These are phyloP conservation scores for Rhizopus stolonifer DNA, from an alignment of 371 early-diverging fungal genomes.

Conservation along the genomic window DNA sequence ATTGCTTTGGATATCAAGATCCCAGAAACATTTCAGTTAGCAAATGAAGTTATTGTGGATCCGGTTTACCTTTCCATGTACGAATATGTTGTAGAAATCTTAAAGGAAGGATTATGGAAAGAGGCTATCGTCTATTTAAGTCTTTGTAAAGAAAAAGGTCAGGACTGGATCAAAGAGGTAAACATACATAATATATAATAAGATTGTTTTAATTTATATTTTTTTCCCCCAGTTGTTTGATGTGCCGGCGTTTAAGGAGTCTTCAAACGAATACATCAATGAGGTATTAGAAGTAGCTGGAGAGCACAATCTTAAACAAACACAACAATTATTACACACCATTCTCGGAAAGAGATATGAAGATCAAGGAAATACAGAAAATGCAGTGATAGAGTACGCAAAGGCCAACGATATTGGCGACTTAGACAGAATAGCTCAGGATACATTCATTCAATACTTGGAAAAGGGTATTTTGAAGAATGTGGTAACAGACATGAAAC, in stretches of 20 bases:
- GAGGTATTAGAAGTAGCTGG: background rate
- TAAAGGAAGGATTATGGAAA: slow-evolving; percentile 28
- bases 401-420: slow-evolving; percentile 21
- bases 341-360: slow-evolving; percentile 24
- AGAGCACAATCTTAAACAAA: background rate
- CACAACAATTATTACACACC: slow-evolving; percentile 2
- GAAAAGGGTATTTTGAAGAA: slow-evolving; percentile 17
- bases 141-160: slow-evolving; percentile 26
- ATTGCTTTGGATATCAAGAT: slow-evolving; percentile 3
- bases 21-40: background rate
- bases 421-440: slow-evolving; percentile 25
- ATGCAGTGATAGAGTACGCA: slow-evolving; percentile 27
- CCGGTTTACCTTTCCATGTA: slow-evolving; percentile 31
- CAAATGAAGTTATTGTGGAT: slow-evolving; percentile 16
- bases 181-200: background rate
- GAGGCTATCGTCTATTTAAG: slow-evolving; percentile 32
- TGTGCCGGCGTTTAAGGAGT: background rate
- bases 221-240: slow-evolving; percentile 7
- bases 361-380: slow-evolving; percentile 1
- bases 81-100: slow-evolving; percentile 24
- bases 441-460: slow-evolving; percentile 19
- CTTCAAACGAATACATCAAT: slow-evolving; percentile 1
- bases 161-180: slow-evolving; percentile 30
- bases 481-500: slow-evolving; percentile 13
- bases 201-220: background rate